A percentile compares a stretch with the other conserved stretches of the same genome.
Evolutionary conservation across 139 green algal genomes (phyloP).

Genomic region (Coelastrella sp.): DNA sequence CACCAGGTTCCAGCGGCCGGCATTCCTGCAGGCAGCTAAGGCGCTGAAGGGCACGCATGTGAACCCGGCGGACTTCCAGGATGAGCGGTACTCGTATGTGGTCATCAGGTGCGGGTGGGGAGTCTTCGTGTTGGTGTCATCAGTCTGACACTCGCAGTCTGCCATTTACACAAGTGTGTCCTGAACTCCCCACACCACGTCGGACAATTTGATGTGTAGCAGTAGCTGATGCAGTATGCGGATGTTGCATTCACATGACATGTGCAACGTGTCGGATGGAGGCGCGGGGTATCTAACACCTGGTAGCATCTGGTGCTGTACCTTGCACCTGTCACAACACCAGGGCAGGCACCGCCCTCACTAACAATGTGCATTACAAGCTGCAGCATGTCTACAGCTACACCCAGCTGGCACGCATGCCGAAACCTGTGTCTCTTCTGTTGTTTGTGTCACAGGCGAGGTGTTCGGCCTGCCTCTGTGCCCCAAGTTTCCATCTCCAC

Average conservation of each 20-base stretch:
- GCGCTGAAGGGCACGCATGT: neutral
- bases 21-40: conserved; percentile 62
- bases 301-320: too few relatives aligned
- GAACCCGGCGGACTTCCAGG: conserved; percentile 53
- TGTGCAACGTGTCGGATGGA: too few relatives aligned
- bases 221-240: too few relatives aligned
- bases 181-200: too few relatives aligned
- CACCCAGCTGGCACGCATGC: neutral
- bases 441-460: conserved; percentile 20
- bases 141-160: neutral
- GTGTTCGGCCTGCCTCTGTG: neutral
- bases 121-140: neutral
- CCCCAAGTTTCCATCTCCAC: conserved; percentile 1
- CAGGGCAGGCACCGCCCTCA: too few relatives aligned
- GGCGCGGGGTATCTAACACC: too few relatives aligned
- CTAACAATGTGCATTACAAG: neutral
- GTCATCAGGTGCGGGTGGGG: conserved; percentile 62
- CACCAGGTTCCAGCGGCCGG: conserved; percentile 74
- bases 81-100: conserved; percentile 92
- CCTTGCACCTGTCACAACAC: too few relatives aligned
- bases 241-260: too few relatives aligned
- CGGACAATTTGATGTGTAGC: too few relatives aligned
- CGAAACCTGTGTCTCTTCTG: neutral
- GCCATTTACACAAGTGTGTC: neutral
- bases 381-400: neutral